A percentile compares a stretch with the other conserved stretches of the same genome.
Conservation (phyloP, 2,329 filamentous ascomycete species). For the Ophiostoma sp. region DNA sequence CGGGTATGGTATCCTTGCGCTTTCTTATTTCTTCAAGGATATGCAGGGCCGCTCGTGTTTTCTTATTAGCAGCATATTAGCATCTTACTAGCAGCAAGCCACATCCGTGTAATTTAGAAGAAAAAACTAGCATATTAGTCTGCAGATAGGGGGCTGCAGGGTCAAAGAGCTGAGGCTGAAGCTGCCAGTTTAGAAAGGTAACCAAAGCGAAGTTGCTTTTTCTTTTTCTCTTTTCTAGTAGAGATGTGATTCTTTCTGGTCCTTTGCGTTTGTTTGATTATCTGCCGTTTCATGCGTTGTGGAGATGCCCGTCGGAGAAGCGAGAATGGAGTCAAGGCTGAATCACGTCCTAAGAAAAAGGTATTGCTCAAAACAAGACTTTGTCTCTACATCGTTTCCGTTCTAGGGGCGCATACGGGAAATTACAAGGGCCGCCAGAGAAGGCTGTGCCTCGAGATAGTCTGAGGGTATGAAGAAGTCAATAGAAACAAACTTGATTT, state of each 20-base stretch:
- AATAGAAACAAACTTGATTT: background rate
- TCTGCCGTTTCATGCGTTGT: background rate
- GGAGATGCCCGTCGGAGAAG: background rate
- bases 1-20: background rate
- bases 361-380: background rate
- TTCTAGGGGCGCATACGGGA: background rate
- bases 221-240: background rate
- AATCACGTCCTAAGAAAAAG: background rate
- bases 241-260: no score
- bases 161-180: slow-evolving; percentile 4
- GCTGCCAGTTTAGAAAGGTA: background rate
- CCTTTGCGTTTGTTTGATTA: background rate
- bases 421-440: background rate
- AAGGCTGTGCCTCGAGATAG: slow-evolving; percentile 3
- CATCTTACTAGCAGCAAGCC: background rate
- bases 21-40: background rate
- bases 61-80: background rate
- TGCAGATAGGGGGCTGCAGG: background rate
- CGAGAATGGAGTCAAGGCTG: slow-evolving; percentile 7
- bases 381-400: background rate
- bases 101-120: background rate
- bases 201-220: background rate
- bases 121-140: background rate
- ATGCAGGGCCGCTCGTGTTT: background rate
- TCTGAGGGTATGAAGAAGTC: background rate